Conservation (phyloP, 1,284 basidiomycete species). For the Microstroma glucosiphilum region DNA sequence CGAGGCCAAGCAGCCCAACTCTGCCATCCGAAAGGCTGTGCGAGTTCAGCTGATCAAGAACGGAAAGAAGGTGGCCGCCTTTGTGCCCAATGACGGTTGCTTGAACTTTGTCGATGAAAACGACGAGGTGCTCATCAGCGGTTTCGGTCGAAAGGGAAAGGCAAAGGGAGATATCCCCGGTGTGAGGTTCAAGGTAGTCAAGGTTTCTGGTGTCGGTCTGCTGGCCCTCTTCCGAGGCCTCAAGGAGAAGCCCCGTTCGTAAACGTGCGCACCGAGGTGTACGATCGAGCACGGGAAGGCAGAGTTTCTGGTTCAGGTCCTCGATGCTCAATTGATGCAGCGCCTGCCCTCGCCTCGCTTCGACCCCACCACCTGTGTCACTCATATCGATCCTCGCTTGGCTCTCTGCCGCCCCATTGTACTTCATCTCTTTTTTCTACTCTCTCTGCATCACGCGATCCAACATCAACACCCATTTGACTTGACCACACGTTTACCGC, state of each 20-base stretch:
- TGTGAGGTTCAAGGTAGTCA: slow-evolving; percentile 99
- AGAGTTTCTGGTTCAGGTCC: no score
- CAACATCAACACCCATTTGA: no score
- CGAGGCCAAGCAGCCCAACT: slow-evolving; percentile 96
- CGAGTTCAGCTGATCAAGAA: slow-evolving; percentile 99
- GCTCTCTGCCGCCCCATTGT: no score
- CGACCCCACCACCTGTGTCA: no score
- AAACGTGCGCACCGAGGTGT: slow-evolving; percentile 13
- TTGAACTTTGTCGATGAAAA: slow-evolving; percentile 95
- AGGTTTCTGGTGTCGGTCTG: slow-evolving; percentile 97
- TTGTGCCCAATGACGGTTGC: slow-evolving; percentile 81
- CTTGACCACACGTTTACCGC: no score
- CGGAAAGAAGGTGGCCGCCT: slow-evolving; percentile 77
- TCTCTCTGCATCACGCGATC: no score
- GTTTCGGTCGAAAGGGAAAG: slow-evolving; percentile 99
- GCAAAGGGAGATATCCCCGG: slow-evolving; percentile 84
- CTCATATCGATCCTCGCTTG: no score
- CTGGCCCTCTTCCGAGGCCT: slow-evolving; percentile 41
- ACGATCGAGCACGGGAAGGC: no score
- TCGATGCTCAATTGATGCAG: no score
- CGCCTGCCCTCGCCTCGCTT: no score
- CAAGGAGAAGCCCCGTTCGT: slow-evolving; percentile 49
- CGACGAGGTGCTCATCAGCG: slow-evolving; percentile 98
- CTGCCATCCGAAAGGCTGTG: slow-evolving; percentile 79
- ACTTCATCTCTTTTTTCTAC: no score